Evolutionary conservation across 306 rosid genomes (phyloP).

Genomic region (Fragaria ananassa): DNA sequence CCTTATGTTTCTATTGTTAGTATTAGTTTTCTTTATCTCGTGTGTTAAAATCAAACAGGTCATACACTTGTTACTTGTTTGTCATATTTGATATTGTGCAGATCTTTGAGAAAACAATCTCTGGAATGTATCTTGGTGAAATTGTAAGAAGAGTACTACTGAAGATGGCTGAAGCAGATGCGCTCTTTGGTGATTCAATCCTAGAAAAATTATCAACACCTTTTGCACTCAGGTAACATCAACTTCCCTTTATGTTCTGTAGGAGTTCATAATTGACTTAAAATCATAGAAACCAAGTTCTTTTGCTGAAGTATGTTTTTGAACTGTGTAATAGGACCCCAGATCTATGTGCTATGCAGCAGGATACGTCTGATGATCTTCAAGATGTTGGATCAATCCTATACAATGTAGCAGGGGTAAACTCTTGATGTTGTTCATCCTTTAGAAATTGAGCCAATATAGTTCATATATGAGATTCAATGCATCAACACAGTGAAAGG

Average conservation of each 20-base stretch:
- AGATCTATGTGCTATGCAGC: slow-evolving; percentile 77
- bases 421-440: slow-evolving; percentile 1
- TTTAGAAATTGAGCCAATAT: slow-evolving; percentile 1
- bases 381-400: slow-evolving; percentile 63
- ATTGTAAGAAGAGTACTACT: slow-evolving; percentile 71
- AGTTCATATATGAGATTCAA: neutral
- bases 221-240: slow-evolving; percentile 53
- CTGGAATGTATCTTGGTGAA: slow-evolving; percentile 97
- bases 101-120: slow-evolving; percentile 90
- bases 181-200: slow-evolving; percentile 56
- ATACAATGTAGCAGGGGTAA: slow-evolving; percentile 68
- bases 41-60: slow-evolving; percentile 5
- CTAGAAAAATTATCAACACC: slow-evolving; percentile 60
- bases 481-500: neutral
- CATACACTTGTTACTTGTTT: neutral
- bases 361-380: slow-evolving; percentile 71
- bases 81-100: slow-evolving; percentile 21
- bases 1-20: slow-evolving; percentile 1
- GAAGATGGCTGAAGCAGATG: slow-evolving; percentile 56
- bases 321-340: slow-evolving; percentile 59
- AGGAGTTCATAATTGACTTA: neutral
- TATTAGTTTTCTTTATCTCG: neutral
- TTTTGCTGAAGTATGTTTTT: slow-evolving; percentile 12
- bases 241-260: neutral
- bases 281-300: neutral